A percentile compares a stretch with the other conserved stretches of the same genome.
phyloP scores from a whole-genome alignment of 2,329 filamentous ascomycete genomes.

The Ophiostoma montium region DNA sequence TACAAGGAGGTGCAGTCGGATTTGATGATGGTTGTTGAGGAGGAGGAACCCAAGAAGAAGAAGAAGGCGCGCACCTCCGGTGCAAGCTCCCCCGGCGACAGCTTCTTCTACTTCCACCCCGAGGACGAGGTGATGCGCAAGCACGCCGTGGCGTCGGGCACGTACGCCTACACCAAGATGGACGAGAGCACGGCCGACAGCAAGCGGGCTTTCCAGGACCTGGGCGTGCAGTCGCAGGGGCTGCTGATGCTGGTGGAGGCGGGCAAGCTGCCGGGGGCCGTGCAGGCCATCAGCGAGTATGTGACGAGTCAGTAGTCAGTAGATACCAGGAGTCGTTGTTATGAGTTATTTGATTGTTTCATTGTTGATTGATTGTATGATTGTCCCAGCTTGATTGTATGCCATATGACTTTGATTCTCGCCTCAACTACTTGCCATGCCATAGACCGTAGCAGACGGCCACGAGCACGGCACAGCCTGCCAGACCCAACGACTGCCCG shows the following conservation, averaged over 20 bases:
- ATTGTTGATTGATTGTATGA: background rate
- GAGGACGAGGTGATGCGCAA: constrained; percentile 84
- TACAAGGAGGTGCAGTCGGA: constrained; percentile 78
- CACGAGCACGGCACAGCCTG: background rate
- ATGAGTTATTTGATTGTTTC: background rate
- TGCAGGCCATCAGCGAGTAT: constrained; percentile 64
- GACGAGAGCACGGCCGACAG: constrained; percentile 75
- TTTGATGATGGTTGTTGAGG: constrained; percentile 25
- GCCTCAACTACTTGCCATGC: constrained; percentile 5
- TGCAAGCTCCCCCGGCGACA: constrained; percentile 11
- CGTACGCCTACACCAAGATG: constrained; percentile 67
- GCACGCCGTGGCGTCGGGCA: constrained; percentile 55
- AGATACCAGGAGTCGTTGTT: background rate
- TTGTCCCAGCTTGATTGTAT: no score
- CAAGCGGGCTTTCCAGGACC: constrained; percentile 86
- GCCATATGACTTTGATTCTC: no score
- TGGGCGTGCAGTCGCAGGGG: constrained; percentile 73
- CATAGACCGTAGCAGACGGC: constrained; percentile 7
- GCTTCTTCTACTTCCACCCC: constrained; percentile 80
- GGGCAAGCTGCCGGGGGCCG: constrained; percentile 57
- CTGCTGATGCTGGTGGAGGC: constrained; percentile 80
- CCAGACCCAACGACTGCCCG: constrained; percentile 1
- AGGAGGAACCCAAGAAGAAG: constrained; percentile 37
- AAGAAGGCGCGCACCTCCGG: constrained; percentile 29
- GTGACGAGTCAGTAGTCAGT: constrained; percentile 35